Base-by-base conservation (phyloP, 2,329 filamentous ascomycete species). In the Fusarium compactum region DNA sequence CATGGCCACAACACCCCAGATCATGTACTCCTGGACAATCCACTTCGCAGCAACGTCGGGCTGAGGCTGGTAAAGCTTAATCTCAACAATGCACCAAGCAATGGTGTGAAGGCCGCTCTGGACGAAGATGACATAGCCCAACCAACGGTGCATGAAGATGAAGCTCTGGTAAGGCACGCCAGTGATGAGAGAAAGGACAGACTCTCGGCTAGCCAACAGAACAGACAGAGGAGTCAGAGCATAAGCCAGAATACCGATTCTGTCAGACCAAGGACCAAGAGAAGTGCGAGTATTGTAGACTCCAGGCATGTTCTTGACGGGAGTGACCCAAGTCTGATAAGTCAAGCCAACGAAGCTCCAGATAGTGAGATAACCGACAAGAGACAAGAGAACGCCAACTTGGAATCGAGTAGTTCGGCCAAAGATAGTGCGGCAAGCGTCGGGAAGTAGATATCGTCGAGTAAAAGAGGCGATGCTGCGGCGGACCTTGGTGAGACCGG, bases 61-160 rank as follows among this genome's bases (percentile, higher is more conserved):
- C 75, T 94, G 91, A 0, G 92, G 92, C 71, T 92, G 87, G 77
- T 94, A 94, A 1, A 94, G 82, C 25, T 82, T 81, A 2, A 84
- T 84, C 78, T 94, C 89, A 46, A 94, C 81, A 45, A 94, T 76
- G 27, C 85, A 87, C 92, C 92, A 94, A 57, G 84, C 86, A 27
- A 94, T 85, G 2, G 91, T 93, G 76, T 95, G 92, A 3, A 94
- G 78, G 12, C 84, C 80, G 5, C 88, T 86, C 76, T 94, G 92
- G 1, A 88, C 76, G 57, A 92, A 87, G 68, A 95, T 93, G 73
- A 94, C 84, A 66, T 91, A 91, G 9, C 92, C 92, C 0, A 90
- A 81, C 92, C 92, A 94, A 32, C 91, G 89, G 77, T 94, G 92
- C 22, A 94, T 81, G 75, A 94, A 94, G 78, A 92, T 90, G 84